Conservation (phyloP, 306 rosid species). For the Cicer yamashitae region DNA sequence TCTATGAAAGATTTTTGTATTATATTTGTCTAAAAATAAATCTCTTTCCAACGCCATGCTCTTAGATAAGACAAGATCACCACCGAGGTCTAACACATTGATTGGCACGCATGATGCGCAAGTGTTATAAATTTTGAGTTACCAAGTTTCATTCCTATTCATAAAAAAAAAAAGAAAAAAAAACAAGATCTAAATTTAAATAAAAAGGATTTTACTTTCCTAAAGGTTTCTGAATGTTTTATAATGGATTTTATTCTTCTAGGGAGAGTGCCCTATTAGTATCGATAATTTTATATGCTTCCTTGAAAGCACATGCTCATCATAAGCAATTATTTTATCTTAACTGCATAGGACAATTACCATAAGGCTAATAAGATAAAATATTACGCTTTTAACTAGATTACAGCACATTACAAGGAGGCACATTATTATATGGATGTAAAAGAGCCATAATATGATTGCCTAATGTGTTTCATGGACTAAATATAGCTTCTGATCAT, state of each 20-base stretch:
- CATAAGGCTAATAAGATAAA: conserved; percentile 27
- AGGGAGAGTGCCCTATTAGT: neutral
- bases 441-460: conserved; percentile 27
- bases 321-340: conserved; percentile 12
- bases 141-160: too few species aligned
- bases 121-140: too few species aligned
- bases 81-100: too few species aligned
- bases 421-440: conserved; percentile 1
- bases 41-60: too few species aligned
- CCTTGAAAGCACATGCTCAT: neutral
- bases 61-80: too few species aligned
- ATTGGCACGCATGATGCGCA: too few species aligned
- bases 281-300: neutral
- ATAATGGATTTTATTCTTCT: neutral
- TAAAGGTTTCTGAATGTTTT: too few species aligned
- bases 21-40: too few species aligned
- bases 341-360: neutral
- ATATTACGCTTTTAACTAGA: conserved; percentile 23
- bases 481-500: conserved; percentile 78
- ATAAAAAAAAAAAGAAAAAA: too few species aligned
- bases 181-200: too few species aligned
- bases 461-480: conserved; percentile 53
- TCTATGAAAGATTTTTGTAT: too few species aligned
- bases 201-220: too few species aligned
- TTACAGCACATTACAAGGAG: conserved; percentile 21